Evolutionary conservation across 805 yeast genomes (phyloP).

Genomic region (Kluyveromyces siamensis): DNA sequence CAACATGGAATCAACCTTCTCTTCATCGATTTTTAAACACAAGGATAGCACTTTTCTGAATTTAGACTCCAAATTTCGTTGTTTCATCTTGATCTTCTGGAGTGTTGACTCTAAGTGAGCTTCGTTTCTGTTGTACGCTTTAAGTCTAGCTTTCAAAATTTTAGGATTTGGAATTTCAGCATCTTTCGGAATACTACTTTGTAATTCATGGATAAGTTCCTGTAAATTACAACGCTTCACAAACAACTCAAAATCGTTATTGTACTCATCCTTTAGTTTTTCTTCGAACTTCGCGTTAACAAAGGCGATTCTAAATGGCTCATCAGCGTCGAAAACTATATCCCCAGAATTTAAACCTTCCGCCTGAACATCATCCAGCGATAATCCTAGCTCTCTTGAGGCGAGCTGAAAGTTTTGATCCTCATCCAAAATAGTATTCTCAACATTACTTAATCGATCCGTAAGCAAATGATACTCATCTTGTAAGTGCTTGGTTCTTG

Average conservation of each 20-base stretch:
- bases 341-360: constrained; percentile 38
- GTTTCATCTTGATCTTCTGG: constrained; percentile 41
- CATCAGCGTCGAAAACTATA: constrained; percentile 64
- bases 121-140: constrained; percentile 71
- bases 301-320: constrained; percentile 69
- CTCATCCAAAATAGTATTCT: constrained; percentile 56
- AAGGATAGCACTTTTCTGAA: constrained; percentile 82
- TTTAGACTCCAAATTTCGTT: constrained; percentile 56
- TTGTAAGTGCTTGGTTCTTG: constrained; percentile 34
- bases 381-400: constrained; percentile 30
- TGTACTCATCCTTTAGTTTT: constrained; percentile 28
- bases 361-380: constrained; percentile 20
- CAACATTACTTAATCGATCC: constrained; percentile 48
- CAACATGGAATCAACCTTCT: constrained; percentile 68
- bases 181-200: constrained; percentile 12
- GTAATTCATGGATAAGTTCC: constrained; percentile 16
- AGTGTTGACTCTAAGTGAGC: constrained; percentile 44
- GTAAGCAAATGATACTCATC: constrained; percentile 46
- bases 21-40: constrained; percentile 81
- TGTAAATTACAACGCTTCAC: constrained; percentile 15
- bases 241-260: constrained; percentile 22
- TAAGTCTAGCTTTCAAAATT: constrained; percentile 65
- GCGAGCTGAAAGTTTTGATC: constrained; percentile 43
- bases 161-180: constrained; percentile 27
- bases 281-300: constrained; percentile 47